A percentile compares a stretch with the other conserved stretches of the same genome.
Conservation (phyloP, 192 early-diverging fungal species). For the Coemansia furcata region DNA sequence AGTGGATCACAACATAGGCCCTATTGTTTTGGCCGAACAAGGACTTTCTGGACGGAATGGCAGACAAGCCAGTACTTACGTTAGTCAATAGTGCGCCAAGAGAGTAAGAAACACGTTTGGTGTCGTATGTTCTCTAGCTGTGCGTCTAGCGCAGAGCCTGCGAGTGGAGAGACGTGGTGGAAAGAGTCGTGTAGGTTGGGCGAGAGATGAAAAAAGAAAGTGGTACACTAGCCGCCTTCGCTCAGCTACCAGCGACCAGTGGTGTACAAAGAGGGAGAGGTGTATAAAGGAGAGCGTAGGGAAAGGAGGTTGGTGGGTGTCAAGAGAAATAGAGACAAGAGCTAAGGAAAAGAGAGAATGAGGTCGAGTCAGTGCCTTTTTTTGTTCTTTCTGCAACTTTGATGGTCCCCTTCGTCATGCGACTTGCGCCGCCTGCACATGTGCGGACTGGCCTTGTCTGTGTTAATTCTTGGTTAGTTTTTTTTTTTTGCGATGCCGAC, state of each 20-base stretch:
- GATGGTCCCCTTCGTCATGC: neutral
- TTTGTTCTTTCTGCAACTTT: neutral
- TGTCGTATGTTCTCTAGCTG: neutral
- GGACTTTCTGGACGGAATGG: neutral
- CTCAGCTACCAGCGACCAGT: neutral
- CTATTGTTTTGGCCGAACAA: neutral
- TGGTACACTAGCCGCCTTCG: neutral
- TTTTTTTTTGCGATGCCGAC: neutral
- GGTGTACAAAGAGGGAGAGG: neutral
- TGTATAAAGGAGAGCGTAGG: neutral
- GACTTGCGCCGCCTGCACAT: neutral
- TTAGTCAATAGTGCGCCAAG: conserved; percentile 9
- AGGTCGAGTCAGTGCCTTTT: neutral
- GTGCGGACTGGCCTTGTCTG: neutral
- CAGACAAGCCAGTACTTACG: neutral
- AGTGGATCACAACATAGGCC: neutral
- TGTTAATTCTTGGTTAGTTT: neutral
- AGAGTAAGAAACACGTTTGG: neutral
- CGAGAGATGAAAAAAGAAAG: neutral
- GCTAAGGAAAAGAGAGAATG: neutral
- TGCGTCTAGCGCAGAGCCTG: conserved; percentile 1
- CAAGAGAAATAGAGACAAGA: neutral
- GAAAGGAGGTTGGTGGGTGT: neutral
- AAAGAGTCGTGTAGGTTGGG: neutral
- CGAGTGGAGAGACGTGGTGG: neutral